Evolutionary conservation across 176 grass and related monocot genomes (phyloP), one percentile per base, ranked within the genome.

Genomic region (Cenchrus purpureus): DNA sequence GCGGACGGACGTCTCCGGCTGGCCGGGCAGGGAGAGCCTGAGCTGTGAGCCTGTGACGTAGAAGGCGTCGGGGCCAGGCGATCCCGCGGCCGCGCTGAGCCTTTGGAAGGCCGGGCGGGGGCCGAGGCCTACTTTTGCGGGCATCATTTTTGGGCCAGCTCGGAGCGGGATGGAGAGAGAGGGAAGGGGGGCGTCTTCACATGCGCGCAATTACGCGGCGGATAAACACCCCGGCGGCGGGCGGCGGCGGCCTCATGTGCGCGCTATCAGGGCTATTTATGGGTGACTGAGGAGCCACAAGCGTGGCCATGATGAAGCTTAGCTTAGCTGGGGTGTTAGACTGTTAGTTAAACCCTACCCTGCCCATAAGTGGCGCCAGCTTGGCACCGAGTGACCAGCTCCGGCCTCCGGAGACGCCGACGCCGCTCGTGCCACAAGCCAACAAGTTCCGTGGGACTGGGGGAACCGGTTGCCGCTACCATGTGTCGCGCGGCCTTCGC

Each of bases 61-160:
- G 52, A 37, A 6, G 79, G 52, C 31, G 59, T 50, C 2, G 82
- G 53, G 32, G 31, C 81, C 81, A 56, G 65, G 53, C 34, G 61
- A 16, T 69, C 2, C 8, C 6, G 3, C 10, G 50, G 79, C 37
- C 28, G 50, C 3, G 7, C 40, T 22, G 17, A 43, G 64, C 64
- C 54, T 57, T 6, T 25, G 45, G 37, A 54, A 31, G 31, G 31
- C 31, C 31, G 31, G 31, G 31, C 31, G 31, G 31, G 31, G 31
- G 31, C 31, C 31, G 31, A 31, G 15, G 73, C 62, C 73, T 77
- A 59, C 83, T 68, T 85, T 77, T 85, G 63, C 62, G 48, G 64
- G 83, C 64, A 50, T 69, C 74, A 37, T 68, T 85, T 48, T 57
- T 49, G 52, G 51, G 57, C 83, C 83, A 85, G 83, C 83, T 85